Base-by-base conservation (phyloP, 352 stramenopile species). In the Peronospora destructor region DNA sequence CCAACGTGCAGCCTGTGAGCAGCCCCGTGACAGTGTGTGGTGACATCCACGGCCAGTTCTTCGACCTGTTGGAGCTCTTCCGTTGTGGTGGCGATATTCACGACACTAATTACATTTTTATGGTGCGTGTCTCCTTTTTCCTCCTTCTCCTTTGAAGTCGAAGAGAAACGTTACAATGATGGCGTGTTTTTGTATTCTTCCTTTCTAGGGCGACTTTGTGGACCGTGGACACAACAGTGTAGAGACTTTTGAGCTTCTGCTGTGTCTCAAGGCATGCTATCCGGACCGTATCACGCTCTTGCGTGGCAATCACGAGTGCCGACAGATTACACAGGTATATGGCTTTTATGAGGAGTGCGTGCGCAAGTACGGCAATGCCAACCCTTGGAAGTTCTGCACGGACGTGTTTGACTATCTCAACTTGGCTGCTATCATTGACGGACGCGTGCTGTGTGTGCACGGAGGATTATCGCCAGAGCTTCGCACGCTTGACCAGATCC, bases 321-420 rank as follows among this genome's bases (percentile, higher is more conserved):
- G 95, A 34, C 91, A 98, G 80, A 97, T 98, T 62, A 98, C 94
- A 49, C 91, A 97, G 77, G 88, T 98, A 7, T 98, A 98, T 53
- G 95, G 95, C 35, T 98, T 98, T 63, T 98, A 98, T 62, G 95
- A 98, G 64, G 95, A 98, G 69, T 98, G 91, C 54, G 74, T 97
- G 38, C 84, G 88, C 53, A 98, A 98, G 73, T 98, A 98, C 67
- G 95, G 93, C 51, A 97, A 97, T 64, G 88, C 89, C 36, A 96
- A 94, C 62, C 87, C 91, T 11, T 98, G 93, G 93, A 91, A 96
- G 63, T 96, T 98, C 66, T 97, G 90, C 63, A 95, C 92, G 26
- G 87, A 97, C 61, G 93, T 97, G 57, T 98, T 98, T 68, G 95
- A 98, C 74, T 96, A 93, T 57, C 88, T 98, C 45, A 95, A 90